Percentiles rank a stretch among this genome's conserved stretches.
phyloP scores from a whole-genome alignment of 2,329 filamentous ascomycete species.

The Rugonectria rugulosa region DNA sequence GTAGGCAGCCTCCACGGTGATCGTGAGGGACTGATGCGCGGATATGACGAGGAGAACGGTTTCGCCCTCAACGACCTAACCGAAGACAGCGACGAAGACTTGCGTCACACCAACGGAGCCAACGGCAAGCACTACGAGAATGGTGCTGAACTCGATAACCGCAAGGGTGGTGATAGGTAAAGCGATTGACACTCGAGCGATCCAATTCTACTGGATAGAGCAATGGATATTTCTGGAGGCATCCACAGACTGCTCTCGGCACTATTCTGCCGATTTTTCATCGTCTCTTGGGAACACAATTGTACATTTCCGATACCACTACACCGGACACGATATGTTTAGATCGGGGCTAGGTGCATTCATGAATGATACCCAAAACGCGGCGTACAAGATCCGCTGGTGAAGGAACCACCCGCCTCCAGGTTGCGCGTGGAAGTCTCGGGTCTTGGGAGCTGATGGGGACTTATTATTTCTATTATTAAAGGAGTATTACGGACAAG shows the following conservation, averaged over 20 bases:
- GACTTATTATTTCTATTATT: slow-evolving; percentile 35
- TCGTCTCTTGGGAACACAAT: slow-evolving; percentile 32
- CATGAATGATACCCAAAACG: slow-evolving; percentile 30
- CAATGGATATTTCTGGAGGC: slow-evolving; percentile 10
- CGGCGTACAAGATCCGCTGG: slow-evolving; percentile 28
- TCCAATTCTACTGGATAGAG: slow-evolving; percentile 16
- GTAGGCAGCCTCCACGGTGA: slow-evolving; percentile 72
- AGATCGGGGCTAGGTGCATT: slow-evolving; percentile 31
- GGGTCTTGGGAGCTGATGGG: slow-evolving; percentile 25
- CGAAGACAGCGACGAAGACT: slow-evolving; percentile 76
- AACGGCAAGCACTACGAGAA: slow-evolving; percentile 52
- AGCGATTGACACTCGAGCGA: slow-evolving; percentile 30
- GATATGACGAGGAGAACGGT: slow-evolving; percentile 83
- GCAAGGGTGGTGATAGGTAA: slow-evolving; percentile 51
- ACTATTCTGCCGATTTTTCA: slow-evolving; percentile 26
- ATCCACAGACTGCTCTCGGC: slow-evolving; percentile 3
- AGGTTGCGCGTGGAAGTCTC: slow-evolving; percentile 29
- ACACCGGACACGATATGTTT: slow-evolving; percentile 30
- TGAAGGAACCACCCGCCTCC: slow-evolving; percentile 33
- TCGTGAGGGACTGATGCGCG: slow-evolving; percentile 83
- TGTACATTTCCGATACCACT: slow-evolving; percentile 40
- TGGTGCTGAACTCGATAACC: slow-evolving; percentile 60
- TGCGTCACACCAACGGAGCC: slow-evolving; percentile 47
- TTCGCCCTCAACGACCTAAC: slow-evolving; percentile 82
- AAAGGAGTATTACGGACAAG: slow-evolving; percentile 40